Evolutionary conservation across 495 filamentous ascomycete genomes (phyloP).

Genomic region (Penicillium atrosanguineum): DNA sequence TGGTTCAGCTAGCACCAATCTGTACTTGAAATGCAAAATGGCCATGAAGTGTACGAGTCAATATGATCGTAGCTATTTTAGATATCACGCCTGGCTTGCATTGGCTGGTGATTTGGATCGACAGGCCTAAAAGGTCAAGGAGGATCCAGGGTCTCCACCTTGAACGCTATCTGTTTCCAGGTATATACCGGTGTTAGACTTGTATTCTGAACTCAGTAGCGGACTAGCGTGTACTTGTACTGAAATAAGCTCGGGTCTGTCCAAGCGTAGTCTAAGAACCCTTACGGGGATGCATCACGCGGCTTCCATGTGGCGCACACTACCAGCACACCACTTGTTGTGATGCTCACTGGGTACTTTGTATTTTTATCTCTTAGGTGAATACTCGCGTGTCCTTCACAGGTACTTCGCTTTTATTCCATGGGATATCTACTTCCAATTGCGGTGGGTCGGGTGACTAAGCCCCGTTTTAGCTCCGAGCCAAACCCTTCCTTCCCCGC

Average conservation of each 20-base stretch:
- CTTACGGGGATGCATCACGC: conserved; percentile 12
- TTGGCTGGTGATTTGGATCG: background rate
- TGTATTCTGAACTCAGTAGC: background rate
- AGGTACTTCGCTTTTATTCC: background rate
- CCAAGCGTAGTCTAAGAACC: conserved; percentile 1
- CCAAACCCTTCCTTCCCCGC: conserved; percentile 26
- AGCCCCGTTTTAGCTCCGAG: conserved; percentile 1
- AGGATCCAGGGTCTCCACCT: background rate
- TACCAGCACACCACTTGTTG: background rate
- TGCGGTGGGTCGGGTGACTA: conserved; percentile 17
- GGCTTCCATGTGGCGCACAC: conserved; percentile 13
- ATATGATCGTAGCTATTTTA: background rate
- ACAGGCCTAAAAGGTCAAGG: background rate
- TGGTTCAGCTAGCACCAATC: conserved; percentile 5
- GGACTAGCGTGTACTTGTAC: background rate
- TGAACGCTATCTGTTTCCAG: background rate
- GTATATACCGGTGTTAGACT: background rate
- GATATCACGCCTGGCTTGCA: background rate
- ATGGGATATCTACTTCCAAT: background rate
- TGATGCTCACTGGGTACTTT: background rate
- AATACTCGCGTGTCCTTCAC: background rate
- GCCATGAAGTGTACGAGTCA: background rate
- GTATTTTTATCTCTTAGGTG: background rate
- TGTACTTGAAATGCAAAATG: background rate
- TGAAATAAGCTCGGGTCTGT: background rate